These are phyloP conservation scores for Castanea crenata DNA, from an alignment of 306 rosid species.

Conservation along the genomic window DNA sequence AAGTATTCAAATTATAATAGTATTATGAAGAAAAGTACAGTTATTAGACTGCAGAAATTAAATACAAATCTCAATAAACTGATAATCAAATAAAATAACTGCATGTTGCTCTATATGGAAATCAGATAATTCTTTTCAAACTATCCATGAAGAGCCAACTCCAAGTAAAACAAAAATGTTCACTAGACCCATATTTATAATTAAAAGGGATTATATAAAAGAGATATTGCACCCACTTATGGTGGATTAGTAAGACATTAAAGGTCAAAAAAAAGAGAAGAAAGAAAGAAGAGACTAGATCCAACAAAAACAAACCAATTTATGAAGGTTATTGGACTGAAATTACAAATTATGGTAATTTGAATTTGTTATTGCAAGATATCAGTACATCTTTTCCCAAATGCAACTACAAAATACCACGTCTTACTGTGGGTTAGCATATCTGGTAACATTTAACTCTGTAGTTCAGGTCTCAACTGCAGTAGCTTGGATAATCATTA, in stretches of 20 bases:
- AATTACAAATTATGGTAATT: not conserved
- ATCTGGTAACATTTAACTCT: not conserved
- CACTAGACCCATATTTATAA: not conserved
- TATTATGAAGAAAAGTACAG: not conserved
- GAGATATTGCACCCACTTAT: not conserved
- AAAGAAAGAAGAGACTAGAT: not conserved
- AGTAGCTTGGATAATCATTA: not conserved
- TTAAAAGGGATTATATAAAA: not conserved
- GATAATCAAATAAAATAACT: not conserved
- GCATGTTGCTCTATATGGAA: no score
- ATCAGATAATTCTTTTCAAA: no score
- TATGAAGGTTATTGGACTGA: not conserved
- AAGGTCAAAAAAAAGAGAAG: not conserved
- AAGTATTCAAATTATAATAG: slow-evolving; percentile 8
- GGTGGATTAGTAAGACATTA: not conserved
- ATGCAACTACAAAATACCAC: not conserved
- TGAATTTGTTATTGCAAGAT: not conserved
- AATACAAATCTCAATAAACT: not conserved
- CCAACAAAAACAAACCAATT: not conserved
- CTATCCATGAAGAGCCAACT: no score
- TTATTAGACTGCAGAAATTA: not conserved
- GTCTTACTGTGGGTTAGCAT: not conserved
- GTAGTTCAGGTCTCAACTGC: not conserved
- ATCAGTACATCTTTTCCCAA: not conserved
- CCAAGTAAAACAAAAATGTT: not conserved